These are phyloP conservation scores for Leersia perrieri DNA, from an alignment of 176 grass and related monocot genomes.

Conservation along the genomic window DNA sequence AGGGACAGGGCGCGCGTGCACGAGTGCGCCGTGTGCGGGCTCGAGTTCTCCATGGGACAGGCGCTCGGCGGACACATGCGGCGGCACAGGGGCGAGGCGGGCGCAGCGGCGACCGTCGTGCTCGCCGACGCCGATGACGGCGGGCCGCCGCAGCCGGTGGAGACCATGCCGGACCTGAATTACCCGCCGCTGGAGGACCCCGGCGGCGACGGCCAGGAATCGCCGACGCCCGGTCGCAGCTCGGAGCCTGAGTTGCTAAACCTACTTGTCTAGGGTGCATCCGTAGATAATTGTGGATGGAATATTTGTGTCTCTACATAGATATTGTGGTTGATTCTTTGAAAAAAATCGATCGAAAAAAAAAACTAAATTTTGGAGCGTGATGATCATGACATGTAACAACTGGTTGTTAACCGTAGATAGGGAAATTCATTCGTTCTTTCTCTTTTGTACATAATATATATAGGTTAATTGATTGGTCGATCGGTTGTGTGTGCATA, in stretches of 20 bases:
- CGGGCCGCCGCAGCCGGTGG: not conserved
- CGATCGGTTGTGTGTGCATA: not conserved
- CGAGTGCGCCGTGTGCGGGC: conserved; percentile 69
- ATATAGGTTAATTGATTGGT: not conserved
- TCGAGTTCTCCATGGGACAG: conserved; percentile 81
- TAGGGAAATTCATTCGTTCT: not conserved
- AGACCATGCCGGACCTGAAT: conserved; percentile 52
- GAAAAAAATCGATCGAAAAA: not conserved
- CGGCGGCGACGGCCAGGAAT: not conserved
- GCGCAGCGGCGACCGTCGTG: not conserved
- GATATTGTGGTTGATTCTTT: not conserved
- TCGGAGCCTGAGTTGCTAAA: conserved; percentile 29
- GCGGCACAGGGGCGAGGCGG: conserved; percentile 40
- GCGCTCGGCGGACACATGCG: conserved; percentile 82
- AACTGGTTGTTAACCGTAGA: not conserved
- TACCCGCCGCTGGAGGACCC: conserved; percentile 41
- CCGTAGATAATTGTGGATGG: not conserved
- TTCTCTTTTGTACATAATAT: not conserved
- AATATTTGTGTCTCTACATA: not conserved
- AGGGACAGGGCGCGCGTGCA: conserved; percentile 39
- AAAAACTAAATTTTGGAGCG: not conserved
- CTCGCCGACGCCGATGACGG: not conserved
- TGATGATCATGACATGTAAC: not conserved
- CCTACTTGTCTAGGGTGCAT: conserved; percentile 21
- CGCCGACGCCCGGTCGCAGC: not conserved